Base-by-base conservation (phyloP, 306 rosid genomes). In the Vicia faba region DNA sequence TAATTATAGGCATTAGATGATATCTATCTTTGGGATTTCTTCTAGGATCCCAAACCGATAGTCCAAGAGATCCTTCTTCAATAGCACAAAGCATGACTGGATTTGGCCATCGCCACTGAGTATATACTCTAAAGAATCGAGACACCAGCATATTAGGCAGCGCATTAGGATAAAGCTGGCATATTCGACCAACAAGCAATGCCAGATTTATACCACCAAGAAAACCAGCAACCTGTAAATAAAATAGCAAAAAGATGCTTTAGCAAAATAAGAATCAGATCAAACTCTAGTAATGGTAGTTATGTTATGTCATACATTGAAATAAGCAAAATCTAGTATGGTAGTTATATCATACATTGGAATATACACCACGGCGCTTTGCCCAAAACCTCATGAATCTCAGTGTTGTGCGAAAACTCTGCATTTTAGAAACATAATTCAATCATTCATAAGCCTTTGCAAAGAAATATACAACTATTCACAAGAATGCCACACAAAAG, bases 141-240 rank as follows among this genome's bases (percentile, higher is more conserved):
- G 96, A 88, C 63, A 93, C 92, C 39, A 93, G 82, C 97, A 93
- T 90, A 88, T 83, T 93, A 14, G 96, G 99, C 60, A 88, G 81
- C 16, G 96, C 99, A 75, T 93, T 93, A 54, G 99, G 99, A 77
- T 82, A 93, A 57, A 93, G 81, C 84, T 90, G 99, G 90, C 99
- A 93, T 75, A 93, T 93, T 70, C 97, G 99, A 74, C 95, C 97
- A 80, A 93, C 99, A 76, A 93, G 99, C 78, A 93, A 79, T 16
- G 97, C 99, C 97, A 95, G 82, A 66, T 93, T 93, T 68, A 93
- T 88, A 58, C 99, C 99, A 80, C 99, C 99, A 76, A 93, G 96
- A 83, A 93, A 93, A 41, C 99, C 99, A 3, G 95, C 28, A 84
- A 93, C 97, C 99, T 93, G 91, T 49, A 45, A 82, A 72, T 41